Base-by-base conservation (phyloP, 192 early-diverging fungal species). In the Dimargaris verticillata region DNA sequence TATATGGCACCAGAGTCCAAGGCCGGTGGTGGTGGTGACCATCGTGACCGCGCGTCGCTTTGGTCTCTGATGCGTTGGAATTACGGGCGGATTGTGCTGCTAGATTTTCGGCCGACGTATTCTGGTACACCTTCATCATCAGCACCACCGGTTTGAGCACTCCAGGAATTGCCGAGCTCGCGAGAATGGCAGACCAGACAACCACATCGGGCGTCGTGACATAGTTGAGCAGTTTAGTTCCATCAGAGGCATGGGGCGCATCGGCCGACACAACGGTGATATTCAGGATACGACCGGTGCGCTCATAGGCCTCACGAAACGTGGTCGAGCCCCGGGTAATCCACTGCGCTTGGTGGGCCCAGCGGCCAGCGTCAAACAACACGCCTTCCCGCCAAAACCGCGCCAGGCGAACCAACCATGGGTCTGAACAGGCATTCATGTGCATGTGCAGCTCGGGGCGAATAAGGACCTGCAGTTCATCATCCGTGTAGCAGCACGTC, bases 291-390 rank as follows among this genome's bases (percentile, higher is more conserved):
- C 86, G 74, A 7, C 93, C 93, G 0, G 93, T 93, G 50, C 83
- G 66, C 59, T 84, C 80, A 70, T 91, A 93, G 0, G 93, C 93
- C 71, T 97, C 93, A 45, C 77, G 63, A 63, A 97, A 97, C 1
- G 93, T 97, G 65, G 89, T 63, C 18, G 81, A 79, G 9, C 89
- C 89, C 58, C 75, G 78, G 13, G 80, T 82, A 41, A 83, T 69
- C 78, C 84, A 82, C 60, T 83, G 80, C 7, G 73, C 72, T 44
- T 86, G 79, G 10, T 72, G 66, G 41, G 79, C 78, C 84, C 84
- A 86, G 25, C 81, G 78, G 42, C 75, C 71, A 11, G 78, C 69
- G 61, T 84, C 81, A 38, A 38, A 38, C 33, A 38, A 38, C 33
- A 38, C 33, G 33, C 33, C 33, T 38, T 38, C 72, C 12, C 44